phyloP scores from a whole-genome alignment of 805 yeast species.

The Candida michaelii region DNA sequence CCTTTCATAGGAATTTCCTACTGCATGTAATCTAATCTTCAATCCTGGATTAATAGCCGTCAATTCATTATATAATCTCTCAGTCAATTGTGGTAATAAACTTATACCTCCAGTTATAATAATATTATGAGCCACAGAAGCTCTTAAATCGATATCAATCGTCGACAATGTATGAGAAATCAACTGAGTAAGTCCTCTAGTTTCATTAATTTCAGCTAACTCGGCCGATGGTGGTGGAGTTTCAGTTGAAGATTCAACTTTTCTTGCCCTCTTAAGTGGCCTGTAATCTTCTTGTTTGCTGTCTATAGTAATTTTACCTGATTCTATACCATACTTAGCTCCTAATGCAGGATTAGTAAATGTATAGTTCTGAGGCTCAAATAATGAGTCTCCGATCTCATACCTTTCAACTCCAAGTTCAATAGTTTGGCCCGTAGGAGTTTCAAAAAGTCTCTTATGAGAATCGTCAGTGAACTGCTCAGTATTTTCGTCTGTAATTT shows the following conservation, averaged over 20 bases:
- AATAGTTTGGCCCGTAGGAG: conserved; percentile 72
- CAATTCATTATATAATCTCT: conserved; percentile 70
- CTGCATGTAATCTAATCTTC: conserved; percentile 78
- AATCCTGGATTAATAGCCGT: conserved; percentile 74
- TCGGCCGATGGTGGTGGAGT: conserved; percentile 25
- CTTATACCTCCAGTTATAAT: conserved; percentile 85
- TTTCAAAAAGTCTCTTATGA: conserved; percentile 57
- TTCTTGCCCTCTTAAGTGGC: conserved; percentile 64
- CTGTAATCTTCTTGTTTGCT: conserved; percentile 62
- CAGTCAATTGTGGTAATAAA: conserved; percentile 77
- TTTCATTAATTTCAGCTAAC: conserved; percentile 5
- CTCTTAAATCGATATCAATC: conserved; percentile 78
- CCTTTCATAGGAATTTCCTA: conserved; percentile 77
- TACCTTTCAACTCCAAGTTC: conserved; percentile 62
- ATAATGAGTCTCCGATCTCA: conserved; percentile 69
- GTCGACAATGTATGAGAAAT: conserved; percentile 53
- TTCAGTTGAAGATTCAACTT: conserved; percentile 35
- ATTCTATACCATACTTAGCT: conserved; percentile 36
- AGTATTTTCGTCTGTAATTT: conserved; percentile 19
- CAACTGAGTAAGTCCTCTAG: conserved; percentile 59
- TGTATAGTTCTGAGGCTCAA: conserved; percentile 55
- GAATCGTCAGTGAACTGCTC: conserved; percentile 19
- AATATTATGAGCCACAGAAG: conserved; percentile 85
- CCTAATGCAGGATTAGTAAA: conserved; percentile 23
- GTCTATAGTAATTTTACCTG: conserved; percentile 53